phyloP scores from a whole-genome alignment of 23 red algal genomes.

The Gracilaria caudata region DNA sequence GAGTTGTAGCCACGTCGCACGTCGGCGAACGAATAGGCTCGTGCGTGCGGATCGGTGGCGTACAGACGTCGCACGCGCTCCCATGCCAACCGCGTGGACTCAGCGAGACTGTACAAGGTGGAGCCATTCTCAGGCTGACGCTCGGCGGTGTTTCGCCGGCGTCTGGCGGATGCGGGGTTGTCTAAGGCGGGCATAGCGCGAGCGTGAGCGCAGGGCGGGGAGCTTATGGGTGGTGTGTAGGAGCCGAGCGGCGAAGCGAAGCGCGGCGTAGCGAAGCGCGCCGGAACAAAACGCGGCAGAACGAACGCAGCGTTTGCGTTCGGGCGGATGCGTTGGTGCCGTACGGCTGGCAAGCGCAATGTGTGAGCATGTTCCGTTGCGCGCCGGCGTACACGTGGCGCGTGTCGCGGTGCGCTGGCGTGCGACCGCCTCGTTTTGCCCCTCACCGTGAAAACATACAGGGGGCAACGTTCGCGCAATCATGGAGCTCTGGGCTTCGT shows the following conservation, averaged over 20 bases:
- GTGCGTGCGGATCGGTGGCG: slow-evolving; percentile 77
- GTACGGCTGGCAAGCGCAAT: no score
- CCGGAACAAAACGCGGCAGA: no score
- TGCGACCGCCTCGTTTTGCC: neutral
- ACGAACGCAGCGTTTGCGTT: neutral
- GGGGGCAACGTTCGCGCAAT: neutral
- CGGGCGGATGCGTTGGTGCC: no score
- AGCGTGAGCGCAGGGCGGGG: neutral
- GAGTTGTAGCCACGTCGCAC: slow-evolving; percentile 86
- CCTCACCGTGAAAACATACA: slow-evolving; percentile 10
- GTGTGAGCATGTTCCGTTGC: neutral
- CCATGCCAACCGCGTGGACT: slow-evolving; percentile 90
- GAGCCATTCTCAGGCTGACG: slow-evolving; percentile 39
- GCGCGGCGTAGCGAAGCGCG: no score
- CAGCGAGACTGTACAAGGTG: slow-evolving; percentile 77
- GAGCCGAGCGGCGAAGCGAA: no score
- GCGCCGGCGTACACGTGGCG: slow-evolving; percentile 10
- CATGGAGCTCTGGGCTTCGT: no score
- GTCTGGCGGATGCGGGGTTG: slow-evolving; percentile 7
- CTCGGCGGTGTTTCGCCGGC: slow-evolving; percentile 39
- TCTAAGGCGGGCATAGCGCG: slow-evolving; percentile 28
- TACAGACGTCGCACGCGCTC: slow-evolving; percentile 80
- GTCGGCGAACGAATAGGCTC: slow-evolving; percentile 80
- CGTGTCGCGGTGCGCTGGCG: neutral
- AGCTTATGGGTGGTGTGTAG: no score